Percentiles rank a stretch among this genome's conserved stretches.
phyloP scores from a whole-genome alignment of 306 rosid species.

The Cucumis hystrix region DNA sequence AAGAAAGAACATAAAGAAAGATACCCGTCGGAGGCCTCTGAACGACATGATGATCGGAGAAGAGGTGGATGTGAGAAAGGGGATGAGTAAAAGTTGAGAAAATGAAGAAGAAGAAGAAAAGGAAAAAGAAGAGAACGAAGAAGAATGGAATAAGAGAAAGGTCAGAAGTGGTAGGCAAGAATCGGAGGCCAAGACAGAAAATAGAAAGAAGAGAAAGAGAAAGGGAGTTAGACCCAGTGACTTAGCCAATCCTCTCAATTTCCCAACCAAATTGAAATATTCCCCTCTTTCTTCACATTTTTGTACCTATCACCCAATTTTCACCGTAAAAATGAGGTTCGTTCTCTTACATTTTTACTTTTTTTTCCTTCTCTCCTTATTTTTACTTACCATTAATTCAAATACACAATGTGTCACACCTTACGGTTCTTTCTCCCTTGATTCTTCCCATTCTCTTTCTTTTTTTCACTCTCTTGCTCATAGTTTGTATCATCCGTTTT shows the following conservation, averaged over 20 bases:
- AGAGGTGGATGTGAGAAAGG: neutral
- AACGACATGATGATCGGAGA: slow-evolving; percentile 7
- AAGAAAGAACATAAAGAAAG: neutral
- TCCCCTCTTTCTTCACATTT: neutral
- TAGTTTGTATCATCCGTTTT: no score
- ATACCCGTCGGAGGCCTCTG: slow-evolving; percentile 12
- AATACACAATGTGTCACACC: no score
- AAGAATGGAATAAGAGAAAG: slow-evolving; percentile 4
- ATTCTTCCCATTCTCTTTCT: no score
- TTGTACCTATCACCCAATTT: no score
- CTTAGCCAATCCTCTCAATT: neutral
- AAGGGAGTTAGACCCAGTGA: neutral
- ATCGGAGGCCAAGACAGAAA: neutral
- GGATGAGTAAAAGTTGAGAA: neutral
- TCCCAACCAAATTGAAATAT: neutral
- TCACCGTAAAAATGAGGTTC: no score
- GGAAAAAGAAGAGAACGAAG: neutral
- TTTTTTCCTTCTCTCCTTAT: no score
- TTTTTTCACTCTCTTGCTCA: no score
- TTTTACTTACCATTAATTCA: no score
- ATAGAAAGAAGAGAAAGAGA: neutral
- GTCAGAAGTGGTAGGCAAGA: slow-evolving; percentile 5
- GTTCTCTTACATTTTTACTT: no score
- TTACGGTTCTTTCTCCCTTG: no score
- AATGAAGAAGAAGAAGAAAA: neutral